A percentile compares a stretch with the other conserved stretches of the same genome.
These are phyloP conservation scores for Allium sativum DNA, from an alignment of 106 monocot species.

Conservation along the genomic window DNA sequence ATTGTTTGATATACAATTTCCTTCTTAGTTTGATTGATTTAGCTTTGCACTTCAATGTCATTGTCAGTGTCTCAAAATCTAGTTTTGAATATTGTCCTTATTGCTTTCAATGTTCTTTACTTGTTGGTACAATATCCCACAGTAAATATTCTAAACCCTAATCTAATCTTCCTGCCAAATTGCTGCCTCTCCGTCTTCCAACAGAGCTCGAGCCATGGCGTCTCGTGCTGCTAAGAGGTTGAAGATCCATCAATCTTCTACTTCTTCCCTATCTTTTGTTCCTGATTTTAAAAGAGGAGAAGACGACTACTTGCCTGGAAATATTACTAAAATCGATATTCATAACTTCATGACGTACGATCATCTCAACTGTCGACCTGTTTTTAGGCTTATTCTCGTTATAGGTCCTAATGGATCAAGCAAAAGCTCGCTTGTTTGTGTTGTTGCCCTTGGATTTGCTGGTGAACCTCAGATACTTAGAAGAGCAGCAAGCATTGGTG, in stretches of 20 bases:
- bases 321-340: slow-evolving; percentile 91
- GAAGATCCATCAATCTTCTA: not conserved
- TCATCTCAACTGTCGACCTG: slow-evolving; percentile 71
- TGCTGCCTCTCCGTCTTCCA: no score
- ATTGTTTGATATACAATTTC: no score
- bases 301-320: slow-evolving; percentile 85
- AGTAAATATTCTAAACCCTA: no score
- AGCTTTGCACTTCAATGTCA: no score
- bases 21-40: no score
- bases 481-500: slow-evolving; percentile 80
- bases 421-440: slow-evolving; percentile 97
- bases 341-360: slow-evolving; percentile 99
- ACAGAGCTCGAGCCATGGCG: no score
- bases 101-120: no score
- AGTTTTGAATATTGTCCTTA: no score
- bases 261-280: no score
- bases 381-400: slow-evolving; percentile 86
- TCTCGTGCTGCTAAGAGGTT: slow-evolving; percentile 11
- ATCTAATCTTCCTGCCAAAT: no score
- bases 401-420: slow-evolving; percentile 94
- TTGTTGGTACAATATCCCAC: no score
- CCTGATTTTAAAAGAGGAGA: slow-evolving; percentile 30
- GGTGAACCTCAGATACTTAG: slow-evolving; percentile 93
- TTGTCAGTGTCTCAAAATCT: no score
- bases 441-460: slow-evolving; percentile 80